Conservation (phyloP, 2,329 filamentous ascomycete species). For the Cladosporium sp. region DNA sequence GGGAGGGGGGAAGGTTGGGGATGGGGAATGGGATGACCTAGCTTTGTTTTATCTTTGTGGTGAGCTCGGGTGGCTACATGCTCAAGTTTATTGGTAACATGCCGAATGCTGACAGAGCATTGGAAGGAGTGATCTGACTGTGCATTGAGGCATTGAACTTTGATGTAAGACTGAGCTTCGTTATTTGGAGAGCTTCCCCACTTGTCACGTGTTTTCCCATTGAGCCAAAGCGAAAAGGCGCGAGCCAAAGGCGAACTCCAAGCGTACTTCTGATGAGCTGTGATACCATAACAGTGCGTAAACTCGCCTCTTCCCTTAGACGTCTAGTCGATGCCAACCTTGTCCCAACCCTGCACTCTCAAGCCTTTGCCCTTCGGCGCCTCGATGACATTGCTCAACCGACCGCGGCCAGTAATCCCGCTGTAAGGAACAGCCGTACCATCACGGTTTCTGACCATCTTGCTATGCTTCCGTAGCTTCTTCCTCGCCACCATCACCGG, state of each 20-base stretch:
- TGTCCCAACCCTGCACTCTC: slow-evolving; percentile 31
- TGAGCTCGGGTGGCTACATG: too few species aligned
- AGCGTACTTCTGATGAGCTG: neutral
- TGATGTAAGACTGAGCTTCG: neutral
- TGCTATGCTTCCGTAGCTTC: slow-evolving; percentile 76
- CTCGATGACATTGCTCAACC: slow-evolving; percentile 32
- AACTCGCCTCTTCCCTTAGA: neutral
- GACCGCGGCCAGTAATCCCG: slow-evolving; percentile 25
- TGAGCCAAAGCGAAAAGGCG: neutral
- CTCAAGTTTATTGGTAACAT: neutral
- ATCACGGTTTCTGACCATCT: slow-evolving; percentile 35
- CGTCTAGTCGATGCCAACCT: slow-evolving; percentile 31
- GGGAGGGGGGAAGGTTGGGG: neutral
- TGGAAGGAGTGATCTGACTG: neutral
- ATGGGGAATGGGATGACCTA: neutral
- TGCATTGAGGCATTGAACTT: neutral
- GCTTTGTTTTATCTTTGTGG: neutral
- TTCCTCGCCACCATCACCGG: slow-evolving; percentile 98
- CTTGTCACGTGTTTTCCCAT: neutral
- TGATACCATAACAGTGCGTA: too few species aligned
- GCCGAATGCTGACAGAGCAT: slow-evolving; percentile 2
- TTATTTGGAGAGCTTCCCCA: neutral
- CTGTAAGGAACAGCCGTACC: slow-evolving; percentile 29
- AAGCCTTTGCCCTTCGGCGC: slow-evolving; percentile 28
- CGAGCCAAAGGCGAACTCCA: neutral